These are phyloP conservation scores for Aspergillus sclerotiicarbonarius DNA, from an alignment of 495 filamentous ascomycete species.

Conservation along the genomic window DNA sequence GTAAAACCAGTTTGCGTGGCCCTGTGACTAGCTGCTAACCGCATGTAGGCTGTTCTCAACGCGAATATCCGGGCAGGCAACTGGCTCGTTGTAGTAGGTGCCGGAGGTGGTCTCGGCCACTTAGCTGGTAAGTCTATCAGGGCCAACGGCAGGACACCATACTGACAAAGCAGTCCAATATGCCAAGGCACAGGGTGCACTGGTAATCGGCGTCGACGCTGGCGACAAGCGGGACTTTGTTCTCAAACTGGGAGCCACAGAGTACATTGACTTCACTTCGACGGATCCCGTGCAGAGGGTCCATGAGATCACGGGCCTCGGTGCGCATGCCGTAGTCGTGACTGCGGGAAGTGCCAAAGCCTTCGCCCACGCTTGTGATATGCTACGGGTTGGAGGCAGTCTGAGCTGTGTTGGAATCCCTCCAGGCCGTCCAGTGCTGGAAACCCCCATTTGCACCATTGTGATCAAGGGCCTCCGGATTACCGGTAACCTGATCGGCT, in stretches of 20 bases:
- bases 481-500: constrained; percentile 48
- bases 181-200: constrained; percentile 41
- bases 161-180: constrained; percentile 42
- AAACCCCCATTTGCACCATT: constrained; percentile 46
- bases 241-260: constrained; percentile 37
- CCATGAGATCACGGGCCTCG: constrained; percentile 41
- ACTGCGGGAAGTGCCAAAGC: constrained; percentile 45
- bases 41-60: constrained; percentile 38
- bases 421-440: constrained; percentile 39
- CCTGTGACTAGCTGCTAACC: background rate
- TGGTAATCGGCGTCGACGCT: constrained; percentile 47
- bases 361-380: constrained; percentile 47
- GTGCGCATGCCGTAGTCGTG: constrained; percentile 44
- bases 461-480: constrained; percentile 50
- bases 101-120: constrained; percentile 51
- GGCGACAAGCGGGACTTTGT: constrained; percentile 45
- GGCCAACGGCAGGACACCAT: background rate
- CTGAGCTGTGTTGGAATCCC: constrained; percentile 52
- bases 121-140: constrained; percentile 33
- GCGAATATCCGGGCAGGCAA: constrained; percentile 38
- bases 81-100: constrained; percentile 48
- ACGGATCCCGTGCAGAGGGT: constrained; percentile 38
- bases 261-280: constrained; percentile 45
- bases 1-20: constrained; percentile 8
- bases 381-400: constrained; percentile 49